Conservation (phyloP, 139 green algal genomes). For the Microglena sp. region DNA sequence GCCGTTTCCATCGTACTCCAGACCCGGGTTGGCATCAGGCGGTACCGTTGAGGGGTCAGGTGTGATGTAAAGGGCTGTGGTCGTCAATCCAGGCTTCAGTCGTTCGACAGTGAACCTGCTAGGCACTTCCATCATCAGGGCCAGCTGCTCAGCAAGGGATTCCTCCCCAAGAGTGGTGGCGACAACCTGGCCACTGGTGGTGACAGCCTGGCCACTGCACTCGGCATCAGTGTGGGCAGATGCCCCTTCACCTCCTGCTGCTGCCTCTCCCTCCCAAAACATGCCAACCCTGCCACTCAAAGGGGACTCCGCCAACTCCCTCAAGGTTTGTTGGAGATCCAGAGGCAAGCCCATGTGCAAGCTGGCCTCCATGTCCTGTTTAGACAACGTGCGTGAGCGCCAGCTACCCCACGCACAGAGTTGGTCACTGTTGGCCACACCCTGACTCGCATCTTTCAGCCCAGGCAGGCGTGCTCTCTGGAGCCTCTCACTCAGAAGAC, state of each 20-base stretch:
- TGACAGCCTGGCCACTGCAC: background rate
- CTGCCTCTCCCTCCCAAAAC: background rate
- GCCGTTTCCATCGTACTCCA: conserved; percentile 10
- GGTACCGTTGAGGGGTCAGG: background rate
- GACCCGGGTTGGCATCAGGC: background rate
- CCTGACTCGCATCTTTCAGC: too few relatives aligned
- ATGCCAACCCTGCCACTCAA: background rate
- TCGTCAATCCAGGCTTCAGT: conserved; percentile 15
- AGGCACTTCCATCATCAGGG: conserved; percentile 22
- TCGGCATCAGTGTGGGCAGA: background rate
- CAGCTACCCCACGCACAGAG: background rate
- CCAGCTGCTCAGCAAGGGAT: conserved; percentile 9
- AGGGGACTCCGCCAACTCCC: background rate
- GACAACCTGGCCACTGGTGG: background rate
- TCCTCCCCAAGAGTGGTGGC: conserved; percentile 18
- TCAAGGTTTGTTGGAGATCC: background rate
- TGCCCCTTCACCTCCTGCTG: background rate
- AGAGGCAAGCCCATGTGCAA: background rate
- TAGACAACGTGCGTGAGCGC: background rate
- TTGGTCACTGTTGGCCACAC: background rate
- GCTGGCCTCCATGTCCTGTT: background rate
- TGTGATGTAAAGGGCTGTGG: conserved; percentile 18
- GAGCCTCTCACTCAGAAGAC: too few relatives aligned
- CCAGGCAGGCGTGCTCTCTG: too few relatives aligned
- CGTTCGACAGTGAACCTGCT: conserved; percentile 21